Evolutionary conservation across 2,329 filamentous ascomycete species (phyloP).

Genomic region (Cylindrodendrum hubeiense): DNA sequence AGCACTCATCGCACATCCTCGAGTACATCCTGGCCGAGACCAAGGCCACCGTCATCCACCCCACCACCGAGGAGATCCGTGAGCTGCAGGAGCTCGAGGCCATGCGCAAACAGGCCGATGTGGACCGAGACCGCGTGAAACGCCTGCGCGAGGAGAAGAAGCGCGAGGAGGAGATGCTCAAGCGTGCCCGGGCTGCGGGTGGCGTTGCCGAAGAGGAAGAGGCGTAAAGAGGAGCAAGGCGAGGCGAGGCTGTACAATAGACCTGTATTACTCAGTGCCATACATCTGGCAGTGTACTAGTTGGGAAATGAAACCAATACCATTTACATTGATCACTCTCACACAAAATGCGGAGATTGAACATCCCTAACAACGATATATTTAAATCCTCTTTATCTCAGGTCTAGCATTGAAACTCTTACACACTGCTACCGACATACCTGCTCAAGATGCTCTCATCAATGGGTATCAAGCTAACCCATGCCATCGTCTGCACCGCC

Average conservation of each 20-base stretch:
- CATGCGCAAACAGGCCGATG: conserved; percentile 60
- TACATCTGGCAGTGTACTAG: conserved; percentile 44
- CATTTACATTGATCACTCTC: conserved; percentile 22
- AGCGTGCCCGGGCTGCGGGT: conserved; percentile 54
- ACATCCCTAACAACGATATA: neutral
- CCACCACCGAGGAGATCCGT: conserved; percentile 70
- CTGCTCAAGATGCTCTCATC: conserved; percentile 1
- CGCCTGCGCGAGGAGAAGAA: conserved; percentile 68
- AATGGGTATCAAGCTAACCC: neutral
- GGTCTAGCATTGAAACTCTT: neutral
- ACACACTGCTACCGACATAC: neutral
- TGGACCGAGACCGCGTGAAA: conserved; percentile 66
- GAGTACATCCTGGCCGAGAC: conserved; percentile 72
- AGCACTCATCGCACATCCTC: conserved; percentile 72
- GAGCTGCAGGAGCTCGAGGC: conserved; percentile 71
- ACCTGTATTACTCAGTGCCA: conserved; percentile 43
- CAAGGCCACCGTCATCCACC: conserved; percentile 67
- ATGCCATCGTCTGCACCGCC: conserved; percentile 1
- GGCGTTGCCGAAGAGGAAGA: conserved; percentile 52
- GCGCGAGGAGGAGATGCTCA: conserved; percentile 68
- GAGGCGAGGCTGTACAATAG: conserved; percentile 45
- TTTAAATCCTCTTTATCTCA: neutral
- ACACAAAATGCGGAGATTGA: neutral
- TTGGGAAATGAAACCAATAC: conserved; percentile 40
- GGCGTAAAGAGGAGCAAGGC: conserved; percentile 31